Conservation (phyloP, 192 early-diverging fungal species). For the Coemansia sp. region DNA sequence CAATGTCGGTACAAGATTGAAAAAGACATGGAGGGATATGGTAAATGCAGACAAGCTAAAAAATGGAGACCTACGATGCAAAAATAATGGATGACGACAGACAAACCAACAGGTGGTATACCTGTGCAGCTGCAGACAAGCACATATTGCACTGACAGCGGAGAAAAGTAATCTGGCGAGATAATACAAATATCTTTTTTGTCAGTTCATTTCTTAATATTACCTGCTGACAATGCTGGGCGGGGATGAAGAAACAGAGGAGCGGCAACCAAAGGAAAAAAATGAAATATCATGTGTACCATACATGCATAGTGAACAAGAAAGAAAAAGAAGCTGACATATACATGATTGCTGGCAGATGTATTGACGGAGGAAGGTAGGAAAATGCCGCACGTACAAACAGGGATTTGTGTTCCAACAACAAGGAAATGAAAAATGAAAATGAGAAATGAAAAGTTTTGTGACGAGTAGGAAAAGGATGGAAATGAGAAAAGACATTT, state of each 20-base stretch:
- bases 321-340: neutral
- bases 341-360: neutral
- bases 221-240: neutral
- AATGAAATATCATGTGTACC: neutral
- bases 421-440: neutral
- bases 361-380: neutral
- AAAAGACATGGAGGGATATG: neutral
- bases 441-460: neutral
- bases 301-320: neutral
- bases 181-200: no score
- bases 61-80: no score
- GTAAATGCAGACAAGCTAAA: no score
- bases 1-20: neutral
- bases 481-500: neutral
- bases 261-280: no score
- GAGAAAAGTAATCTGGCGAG: neutral
- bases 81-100: neutral
- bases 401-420: neutral
- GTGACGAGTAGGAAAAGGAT: neutral
- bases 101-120: neutral
- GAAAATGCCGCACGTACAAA: neutral
- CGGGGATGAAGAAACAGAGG: neutral
- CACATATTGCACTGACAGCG: neutral
- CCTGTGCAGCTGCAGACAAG: neutral
- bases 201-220: neutral